Base-by-base conservation (phyloP, 1,284 basidiomycete species). In the Marasmius oreades region DNA sequence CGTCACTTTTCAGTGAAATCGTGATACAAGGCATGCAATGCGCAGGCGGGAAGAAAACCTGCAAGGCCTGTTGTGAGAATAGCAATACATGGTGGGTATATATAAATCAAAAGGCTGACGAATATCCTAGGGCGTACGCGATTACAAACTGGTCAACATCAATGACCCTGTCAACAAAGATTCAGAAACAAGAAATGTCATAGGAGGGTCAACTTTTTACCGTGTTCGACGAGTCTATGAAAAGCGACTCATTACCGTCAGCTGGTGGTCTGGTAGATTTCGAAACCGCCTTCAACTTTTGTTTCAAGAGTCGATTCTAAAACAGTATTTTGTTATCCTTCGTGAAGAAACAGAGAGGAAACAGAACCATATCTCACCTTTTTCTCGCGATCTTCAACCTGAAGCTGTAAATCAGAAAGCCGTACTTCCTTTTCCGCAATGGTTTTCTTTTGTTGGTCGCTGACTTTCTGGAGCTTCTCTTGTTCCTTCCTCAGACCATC, bases 211-310 rank as follows among this genome's bases (percentile, higher is more conserved):
- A 5, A 10, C 28, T 31, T 8, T 8, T 16, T 33, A 31, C 23
- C 18, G 47, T 50, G 26, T 50, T 50, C 3, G 47, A 50, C 14
- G n/a, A n/a, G 24, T 50, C 24, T n/a, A 50, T 33, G 5, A 50
- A 20, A 31, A 50, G 47, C 8, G 26, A 31, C 8, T 50, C 47
- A 26, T 50, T 50, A n/a, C 26, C 14, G 31, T 31, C 28, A n/a
- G 45, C 11, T 3, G 6, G 23, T 5, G 18, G n/a, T 23, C 47
- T 24, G 33, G 47, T 8, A 12, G 47, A 31, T 18, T 50, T 26
- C n/a, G 24, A 31, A 12, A 26, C 4, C 22, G 43, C 46, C 31
- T 53, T 55, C 14, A 59, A 37, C 44, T 56, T 56, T 33, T 53
- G 33, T 12, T 56, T 59, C 23, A 37, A 26, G 5, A 56, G n/a